Conservation (phyloP, 2,329 filamentous ascomycete species). For the Fusarium acutatum region DNA sequence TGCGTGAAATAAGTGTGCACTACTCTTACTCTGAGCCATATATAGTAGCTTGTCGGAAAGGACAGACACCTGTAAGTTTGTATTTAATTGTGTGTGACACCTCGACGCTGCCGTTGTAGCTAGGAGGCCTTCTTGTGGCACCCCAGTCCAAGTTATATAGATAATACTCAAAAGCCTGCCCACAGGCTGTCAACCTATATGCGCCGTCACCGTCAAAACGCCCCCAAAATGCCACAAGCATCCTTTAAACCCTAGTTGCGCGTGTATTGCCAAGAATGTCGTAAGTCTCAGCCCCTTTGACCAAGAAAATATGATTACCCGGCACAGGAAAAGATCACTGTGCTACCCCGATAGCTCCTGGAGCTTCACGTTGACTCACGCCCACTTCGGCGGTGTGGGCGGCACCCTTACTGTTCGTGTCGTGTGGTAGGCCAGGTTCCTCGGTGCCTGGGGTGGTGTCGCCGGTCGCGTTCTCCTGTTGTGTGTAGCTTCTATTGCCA, state of each 20-base stretch:
- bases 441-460: neutral
- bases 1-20: neutral
- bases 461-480: neutral
- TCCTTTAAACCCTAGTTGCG: neutral
- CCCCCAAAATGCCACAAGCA: slow-evolving; percentile 5
- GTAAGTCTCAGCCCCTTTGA: neutral
- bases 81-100: neutral
- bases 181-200: slow-evolving; percentile 10
- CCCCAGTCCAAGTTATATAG: neutral
- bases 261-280: slow-evolving; percentile 1
- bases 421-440: neutral
- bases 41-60: neutral
- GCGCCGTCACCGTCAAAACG: slow-evolving; percentile 18
- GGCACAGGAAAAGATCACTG: neutral
- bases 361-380: neutral
- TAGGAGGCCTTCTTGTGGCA: neutral
- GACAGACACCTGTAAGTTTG: neutral
- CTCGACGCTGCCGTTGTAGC: neutral
- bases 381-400: neutral
- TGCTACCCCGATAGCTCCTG: slow-evolving; percentile 4
- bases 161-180: slow-evolving; percentile 12
- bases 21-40: neutral
- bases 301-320: neutral
- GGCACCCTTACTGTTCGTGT: neutral
- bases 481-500: slow-evolving; percentile 4